These are phyloP conservation scores for Myxozyma melibiosi DNA, from an alignment of 805 yeast species.

Conservation along the genomic window DNA sequence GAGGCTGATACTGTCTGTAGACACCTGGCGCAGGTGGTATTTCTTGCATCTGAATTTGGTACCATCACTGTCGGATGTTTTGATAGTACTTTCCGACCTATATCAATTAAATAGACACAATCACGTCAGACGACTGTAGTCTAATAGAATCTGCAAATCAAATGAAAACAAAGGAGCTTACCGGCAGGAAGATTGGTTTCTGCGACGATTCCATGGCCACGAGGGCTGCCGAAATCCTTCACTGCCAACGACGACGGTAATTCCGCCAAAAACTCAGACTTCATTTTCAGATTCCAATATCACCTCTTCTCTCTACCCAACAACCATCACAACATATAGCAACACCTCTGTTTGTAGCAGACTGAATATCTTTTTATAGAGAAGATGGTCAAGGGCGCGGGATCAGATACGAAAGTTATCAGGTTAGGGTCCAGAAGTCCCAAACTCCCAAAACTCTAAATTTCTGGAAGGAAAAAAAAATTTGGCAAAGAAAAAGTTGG, in stretches of 20 bases:
- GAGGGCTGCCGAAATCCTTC: not conserved
- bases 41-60: conserved; percentile 2
- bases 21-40: conserved; percentile 15
- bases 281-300: not conserved
- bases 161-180: no score
- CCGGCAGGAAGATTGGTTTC: not conserved
- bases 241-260: not conserved
- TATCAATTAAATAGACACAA: not conserved
- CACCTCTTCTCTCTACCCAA: no score
- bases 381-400: no score
- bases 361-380: no score
- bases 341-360: no score
- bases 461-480: conserved; percentile 2
- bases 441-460: conserved; percentile 10
- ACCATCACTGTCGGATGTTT: conserved; percentile 6
- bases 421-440: not conserved
- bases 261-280: not conserved
- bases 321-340: no score
- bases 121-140: no score
- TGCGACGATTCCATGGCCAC: conserved; percentile 13
- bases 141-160: no score
- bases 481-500: not conserved
- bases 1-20: not conserved
- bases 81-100: conserved; percentile 1
- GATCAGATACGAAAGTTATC: not conserved